Evolutionary conservation across 768 basidiomycete genomes (phyloP).

Genomic region (Xerocomellus intermedius): DNA sequence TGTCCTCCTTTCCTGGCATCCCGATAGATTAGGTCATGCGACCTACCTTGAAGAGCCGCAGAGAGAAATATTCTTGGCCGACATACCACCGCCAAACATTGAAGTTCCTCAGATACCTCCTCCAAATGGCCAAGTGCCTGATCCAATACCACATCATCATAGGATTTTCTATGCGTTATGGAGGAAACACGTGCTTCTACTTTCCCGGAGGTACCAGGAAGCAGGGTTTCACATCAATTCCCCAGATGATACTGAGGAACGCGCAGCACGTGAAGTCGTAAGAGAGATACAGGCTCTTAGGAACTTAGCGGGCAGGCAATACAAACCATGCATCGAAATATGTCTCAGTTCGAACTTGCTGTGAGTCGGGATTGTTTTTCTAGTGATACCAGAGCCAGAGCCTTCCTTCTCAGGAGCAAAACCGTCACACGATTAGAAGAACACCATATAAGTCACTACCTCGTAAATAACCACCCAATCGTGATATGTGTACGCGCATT

Average conservation of each 20-base stretch:
- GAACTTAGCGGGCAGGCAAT: slow-evolving; percentile 19
- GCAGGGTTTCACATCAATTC: slow-evolving; percentile 8
- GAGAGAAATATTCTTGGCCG: slow-evolving; percentile 45
- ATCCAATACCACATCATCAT: slow-evolving; percentile 25
- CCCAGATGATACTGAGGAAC: slow-evolving; percentile 13
- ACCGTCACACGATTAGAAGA: slow-evolving; percentile 62
- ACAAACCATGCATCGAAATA: slow-evolving; percentile 69
- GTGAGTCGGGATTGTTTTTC: slow-evolving; percentile 38
- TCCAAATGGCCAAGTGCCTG: slow-evolving; percentile 16
- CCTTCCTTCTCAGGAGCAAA: slow-evolving; percentile 51
- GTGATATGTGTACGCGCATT: slow-evolving; percentile 62
- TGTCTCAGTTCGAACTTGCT: slow-evolving; percentile 79
- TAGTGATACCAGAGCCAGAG: not conserved
- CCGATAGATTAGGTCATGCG: slow-evolving; percentile 75
- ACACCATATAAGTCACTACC: slow-evolving; percentile 72
- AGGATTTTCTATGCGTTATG: slow-evolving; percentile 22
- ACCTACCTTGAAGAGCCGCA: slow-evolving; percentile 71
- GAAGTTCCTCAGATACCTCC: slow-evolving; percentile 20
- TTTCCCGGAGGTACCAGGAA: slow-evolving; percentile 21
- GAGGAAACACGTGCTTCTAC: slow-evolving; percentile 21
- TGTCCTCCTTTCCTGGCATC: slow-evolving; percentile 56
- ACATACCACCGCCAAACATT: slow-evolving; percentile 19
- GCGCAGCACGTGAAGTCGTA: slow-evolving; percentile 20
- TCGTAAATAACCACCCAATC: slow-evolving; percentile 63
- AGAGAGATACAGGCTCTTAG: slow-evolving; percentile 22